A percentile compares a stretch with the other conserved stretches of the same genome.
phyloP scores from a whole-genome alignment of 2,329 filamentous ascomycete genomes.

The Stenocarpella maydis region DNA sequence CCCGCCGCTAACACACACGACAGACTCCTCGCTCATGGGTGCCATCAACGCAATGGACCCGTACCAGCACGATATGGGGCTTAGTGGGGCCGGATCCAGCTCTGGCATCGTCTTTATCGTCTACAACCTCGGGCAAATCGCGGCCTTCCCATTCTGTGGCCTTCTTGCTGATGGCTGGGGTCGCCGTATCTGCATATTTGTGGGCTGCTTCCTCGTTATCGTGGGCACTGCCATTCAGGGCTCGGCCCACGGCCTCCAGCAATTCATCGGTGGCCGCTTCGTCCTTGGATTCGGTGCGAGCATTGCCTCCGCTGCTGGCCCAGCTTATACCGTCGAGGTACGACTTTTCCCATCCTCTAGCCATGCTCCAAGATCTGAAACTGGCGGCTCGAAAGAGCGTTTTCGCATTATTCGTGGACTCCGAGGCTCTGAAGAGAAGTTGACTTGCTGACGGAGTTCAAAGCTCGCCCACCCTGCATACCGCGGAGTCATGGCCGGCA shows the following conservation, averaged over 20 bases:
- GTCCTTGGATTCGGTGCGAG: conserved; percentile 66
- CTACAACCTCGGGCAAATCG: conserved; percentile 60
- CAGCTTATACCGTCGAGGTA: conserved; percentile 55
- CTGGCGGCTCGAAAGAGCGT: conserved; percentile 46
- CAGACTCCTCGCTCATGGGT: conserved; percentile 61
- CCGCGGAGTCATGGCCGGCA: conserved; percentile 51
- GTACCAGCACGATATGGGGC: conserved; percentile 58
- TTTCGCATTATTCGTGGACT: neutral
- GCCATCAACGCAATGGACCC: conserved; percentile 61
- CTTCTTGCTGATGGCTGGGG: conserved; percentile 57
- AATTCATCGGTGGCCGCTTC: conserved; percentile 66
- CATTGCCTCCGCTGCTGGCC: conserved; percentile 55
- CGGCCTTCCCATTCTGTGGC: conserved; percentile 56
- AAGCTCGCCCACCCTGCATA: conserved; percentile 47
- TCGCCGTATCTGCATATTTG: conserved; percentile 56
- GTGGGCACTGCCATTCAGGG: conserved; percentile 56
- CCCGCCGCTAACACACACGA: neutral
- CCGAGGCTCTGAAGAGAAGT: neutral
- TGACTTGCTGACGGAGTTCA: neutral
- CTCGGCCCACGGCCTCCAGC: conserved; percentile 47
- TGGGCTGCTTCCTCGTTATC: conserved; percentile 53
- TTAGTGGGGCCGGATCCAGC: conserved; percentile 45
- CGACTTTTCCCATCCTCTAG: neutral
- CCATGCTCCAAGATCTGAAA: neutral
- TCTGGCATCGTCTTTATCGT: conserved; percentile 60